Percentiles rank a stretch among this genome's conserved stretches.
Conservation (phyloP, 2,329 filamentous ascomycete species). For the Epichloe uncinata region DNA sequence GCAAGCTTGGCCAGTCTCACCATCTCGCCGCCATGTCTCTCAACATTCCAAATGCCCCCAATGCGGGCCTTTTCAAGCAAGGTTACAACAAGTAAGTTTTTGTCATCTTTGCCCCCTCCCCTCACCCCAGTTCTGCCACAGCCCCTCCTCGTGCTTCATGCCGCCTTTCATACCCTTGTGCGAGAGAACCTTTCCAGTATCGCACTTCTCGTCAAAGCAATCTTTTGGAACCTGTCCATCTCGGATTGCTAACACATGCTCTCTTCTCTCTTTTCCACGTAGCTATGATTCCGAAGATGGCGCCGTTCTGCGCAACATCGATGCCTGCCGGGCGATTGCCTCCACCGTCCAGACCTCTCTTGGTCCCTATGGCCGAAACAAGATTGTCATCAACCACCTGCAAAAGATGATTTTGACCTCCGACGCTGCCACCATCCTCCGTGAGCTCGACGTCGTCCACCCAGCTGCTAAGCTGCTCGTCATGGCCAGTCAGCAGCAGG, state of each 20-base stretch:
- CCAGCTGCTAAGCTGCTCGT: slow-evolving; percentile 94
- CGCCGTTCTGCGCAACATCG: slow-evolving; percentile 95
- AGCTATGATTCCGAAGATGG: slow-evolving; percentile 99
- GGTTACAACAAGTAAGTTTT: slow-evolving; percentile 81
- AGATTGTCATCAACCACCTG: slow-evolving; percentile 99
- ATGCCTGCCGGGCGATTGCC: slow-evolving; percentile 91
- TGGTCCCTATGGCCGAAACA: slow-evolving; percentile 95
- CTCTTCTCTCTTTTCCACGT: slow-evolving; percentile 10
- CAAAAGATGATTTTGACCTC: slow-evolving; percentile 99
- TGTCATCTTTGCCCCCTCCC: no score
- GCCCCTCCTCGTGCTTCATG: slow-evolving; percentile 3
- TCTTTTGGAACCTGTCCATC: neutral
- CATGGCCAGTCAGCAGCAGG: slow-evolving; percentile 98
- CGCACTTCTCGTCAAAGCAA: no score
- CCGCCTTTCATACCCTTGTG: neutral
- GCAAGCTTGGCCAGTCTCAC: slow-evolving; percentile 9
- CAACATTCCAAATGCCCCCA: slow-evolving; percentile 87
- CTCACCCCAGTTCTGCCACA: no score
- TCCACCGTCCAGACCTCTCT: slow-evolving; percentile 94
- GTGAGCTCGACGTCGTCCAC: slow-evolving; percentile 96
- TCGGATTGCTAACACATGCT: neutral
- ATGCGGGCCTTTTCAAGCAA: slow-evolving; percentile 85
- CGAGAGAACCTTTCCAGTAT: neutral
- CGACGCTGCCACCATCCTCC: slow-evolving; percentile 91
- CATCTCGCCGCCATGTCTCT: slow-evolving; percentile 60